Evolutionary conservation across 2,329 filamentous ascomycete genomes (phyloP).

Genomic region (Xylaria sp.): DNA sequence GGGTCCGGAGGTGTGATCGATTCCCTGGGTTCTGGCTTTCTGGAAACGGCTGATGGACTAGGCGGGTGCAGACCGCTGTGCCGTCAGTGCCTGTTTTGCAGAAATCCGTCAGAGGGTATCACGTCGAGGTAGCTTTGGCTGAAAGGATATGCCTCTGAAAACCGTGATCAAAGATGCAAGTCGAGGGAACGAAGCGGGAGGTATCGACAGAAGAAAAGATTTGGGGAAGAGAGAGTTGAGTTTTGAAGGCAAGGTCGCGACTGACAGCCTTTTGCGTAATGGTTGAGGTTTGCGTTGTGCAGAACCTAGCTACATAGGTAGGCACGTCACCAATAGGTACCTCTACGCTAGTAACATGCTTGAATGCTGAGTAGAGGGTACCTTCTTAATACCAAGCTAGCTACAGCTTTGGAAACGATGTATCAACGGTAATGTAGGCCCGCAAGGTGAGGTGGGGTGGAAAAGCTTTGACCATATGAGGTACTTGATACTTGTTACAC

Average conservation of each 20-base stretch:
- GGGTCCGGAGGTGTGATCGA: slow-evolving; percentile 27
- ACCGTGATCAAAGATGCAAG: slow-evolving; percentile 16
- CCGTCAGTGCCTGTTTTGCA: slow-evolving; percentile 40
- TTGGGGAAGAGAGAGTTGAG: slow-evolving; percentile 33
- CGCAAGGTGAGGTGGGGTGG: slow-evolving; percentile 15
- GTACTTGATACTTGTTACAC: background rate
- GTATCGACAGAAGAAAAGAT: slow-evolving; percentile 17
- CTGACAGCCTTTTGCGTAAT: slow-evolving; percentile 38
- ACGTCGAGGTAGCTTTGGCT: slow-evolving; percentile 2
- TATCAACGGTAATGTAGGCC: background rate
- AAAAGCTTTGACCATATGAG: slow-evolving; percentile 23
- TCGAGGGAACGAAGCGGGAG: slow-evolving; percentile 14
- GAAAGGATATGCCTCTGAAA: slow-evolving; percentile 11
- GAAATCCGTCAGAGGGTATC: slow-evolving; percentile 21
- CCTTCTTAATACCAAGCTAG: background rate
- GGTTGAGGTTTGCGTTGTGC: slow-evolving; percentile 35
- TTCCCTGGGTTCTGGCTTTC: slow-evolving; percentile 39
- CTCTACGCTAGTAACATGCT: slow-evolving; percentile 6
- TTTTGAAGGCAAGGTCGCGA: slow-evolving; percentile 31
- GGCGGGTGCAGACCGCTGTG: slow-evolving; percentile 50
- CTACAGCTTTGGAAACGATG: background rate
- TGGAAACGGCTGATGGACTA: slow-evolving; percentile 44
- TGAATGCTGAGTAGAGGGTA: background rate
- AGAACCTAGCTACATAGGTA: slow-evolving; percentile 10
- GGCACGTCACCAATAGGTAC: slow-evolving; percentile 20